phyloP scores from a whole-genome alignment of 306 rosid genomes.

The Benincasa hispida region DNA sequence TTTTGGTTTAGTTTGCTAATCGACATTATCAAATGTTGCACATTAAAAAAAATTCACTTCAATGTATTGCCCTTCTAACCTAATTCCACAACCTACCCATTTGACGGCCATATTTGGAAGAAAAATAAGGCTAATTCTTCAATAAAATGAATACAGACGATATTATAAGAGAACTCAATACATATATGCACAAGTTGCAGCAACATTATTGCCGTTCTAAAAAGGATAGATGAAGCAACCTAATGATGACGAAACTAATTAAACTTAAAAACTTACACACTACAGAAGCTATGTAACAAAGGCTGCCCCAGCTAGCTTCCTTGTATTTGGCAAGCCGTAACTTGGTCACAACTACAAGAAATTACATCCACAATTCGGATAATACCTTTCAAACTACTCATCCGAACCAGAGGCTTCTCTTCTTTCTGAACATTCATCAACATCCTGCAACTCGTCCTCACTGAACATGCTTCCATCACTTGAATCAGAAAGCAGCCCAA shows the following conservation, averaged over 20 bases:
- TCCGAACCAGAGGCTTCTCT: constrained; percentile 70
- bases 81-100: not conserved
- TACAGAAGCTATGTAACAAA: not conserved
- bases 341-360: not conserved
- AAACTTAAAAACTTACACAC: not conserved
- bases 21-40: not conserved
- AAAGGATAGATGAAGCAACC: not conserved
- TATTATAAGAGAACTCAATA: not conserved
- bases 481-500: constrained; percentile 53
- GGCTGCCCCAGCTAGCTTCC: not conserved
- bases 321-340: not conserved
- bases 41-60: not conserved
- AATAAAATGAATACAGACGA: not conserved
- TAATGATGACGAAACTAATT: not conserved
- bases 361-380: not conserved
- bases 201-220: not conserved
- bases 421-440: constrained; percentile 34
- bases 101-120: not conserved
- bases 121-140: not conserved
- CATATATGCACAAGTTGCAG: not conserved
- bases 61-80: not conserved
- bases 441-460: constrained; percentile 61
- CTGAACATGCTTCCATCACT: constrained; percentile 72
- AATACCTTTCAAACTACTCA: constrained; percentile 41
- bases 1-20: not conserved